Percentiles rank a stretch among this genome's conserved stretches.
phyloP scores from a whole-genome alignment of 495 filamentous ascomycete species.

The Aspergillus egyptiacus region DNA sequence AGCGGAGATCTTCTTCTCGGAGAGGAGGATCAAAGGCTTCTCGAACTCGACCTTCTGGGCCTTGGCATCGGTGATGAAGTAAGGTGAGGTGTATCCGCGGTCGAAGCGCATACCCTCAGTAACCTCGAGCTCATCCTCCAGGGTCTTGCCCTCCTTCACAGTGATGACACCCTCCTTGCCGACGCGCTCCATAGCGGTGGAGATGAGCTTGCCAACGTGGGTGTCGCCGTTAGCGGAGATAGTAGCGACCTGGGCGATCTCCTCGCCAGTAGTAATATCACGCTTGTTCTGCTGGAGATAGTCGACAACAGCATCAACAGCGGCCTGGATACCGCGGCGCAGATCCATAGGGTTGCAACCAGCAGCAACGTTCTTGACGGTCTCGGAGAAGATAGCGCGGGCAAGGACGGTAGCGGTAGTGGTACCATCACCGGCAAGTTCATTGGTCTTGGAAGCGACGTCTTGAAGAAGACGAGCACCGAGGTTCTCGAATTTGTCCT shows the following conservation, averaged over 20 bases:
- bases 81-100: conserved; percentile 94
- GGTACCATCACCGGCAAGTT: conserved; percentile 96
- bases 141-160: conserved; percentile 98
- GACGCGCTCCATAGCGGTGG: conserved; percentile 98
- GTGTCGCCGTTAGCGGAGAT: conserved; percentile 96
- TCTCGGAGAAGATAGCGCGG: conserved; percentile 98
- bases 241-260: conserved; percentile 97
- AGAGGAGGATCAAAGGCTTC: conserved; percentile 96
- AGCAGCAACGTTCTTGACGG: conserved; percentile 98
- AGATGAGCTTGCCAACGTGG: conserved; percentile 92
- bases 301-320: conserved; percentile 88
- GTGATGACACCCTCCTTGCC: conserved; percentile 99
- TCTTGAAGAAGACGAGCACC: conserved; percentile 94
- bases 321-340: conserved; percentile 90
- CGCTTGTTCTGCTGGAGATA: conserved; percentile 91
- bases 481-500: conserved; percentile 99
- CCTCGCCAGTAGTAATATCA: conserved; percentile 93
- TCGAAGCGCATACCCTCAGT: conserved; percentile 99
- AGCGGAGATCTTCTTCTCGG: conserved; percentile 99
- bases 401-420: conserved; percentile 96
- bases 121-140: conserved; percentile 95
- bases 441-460: conserved; percentile 98
- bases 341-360: conserved; percentile 99
- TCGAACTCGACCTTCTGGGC: conserved; percentile 98
- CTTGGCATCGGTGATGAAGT: conserved; percentile 99